These are phyloP conservation scores for Cystobasidium tubakii DNA, from an alignment of 768 basidiomycete genomes.

Conservation along the genomic window DNA sequence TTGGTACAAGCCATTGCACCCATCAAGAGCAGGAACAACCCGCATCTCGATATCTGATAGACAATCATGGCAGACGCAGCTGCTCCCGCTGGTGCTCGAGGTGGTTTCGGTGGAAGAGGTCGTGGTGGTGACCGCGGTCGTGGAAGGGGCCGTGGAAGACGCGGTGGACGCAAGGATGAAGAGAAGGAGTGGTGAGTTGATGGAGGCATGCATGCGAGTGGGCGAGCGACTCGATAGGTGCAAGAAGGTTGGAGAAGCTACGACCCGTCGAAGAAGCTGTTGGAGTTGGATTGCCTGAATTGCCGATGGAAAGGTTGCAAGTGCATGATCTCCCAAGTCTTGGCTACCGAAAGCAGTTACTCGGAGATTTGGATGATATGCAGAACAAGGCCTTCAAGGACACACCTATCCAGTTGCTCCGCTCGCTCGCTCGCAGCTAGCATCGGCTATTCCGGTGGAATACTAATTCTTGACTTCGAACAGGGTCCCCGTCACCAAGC, in stretches of 20 bases:
- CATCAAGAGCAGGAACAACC: constrained; percentile 1
- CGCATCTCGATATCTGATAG: not conserved
- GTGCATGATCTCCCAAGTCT: no score
- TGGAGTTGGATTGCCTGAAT: no score
- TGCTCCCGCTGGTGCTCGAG: constrained; percentile 66
- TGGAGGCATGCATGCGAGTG: not conserved
- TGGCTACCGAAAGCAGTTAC: no score
- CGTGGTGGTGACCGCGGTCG: constrained; percentile 49
- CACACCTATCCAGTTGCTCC: no score
- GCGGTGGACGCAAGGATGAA: constrained; percentile 97
- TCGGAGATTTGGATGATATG: no score
- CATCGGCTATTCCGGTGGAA: not conserved
- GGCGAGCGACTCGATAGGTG: not conserved
- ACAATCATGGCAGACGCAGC: constrained; percentile 50
- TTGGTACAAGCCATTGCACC: no score
- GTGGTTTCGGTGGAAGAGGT: constrained; percentile 77
- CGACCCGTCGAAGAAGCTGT: no score
- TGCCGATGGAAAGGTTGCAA: no score
- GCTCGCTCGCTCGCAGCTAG: not conserved
- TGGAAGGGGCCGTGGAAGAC: constrained; percentile 58
- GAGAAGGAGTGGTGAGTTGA: constrained; percentile 91
- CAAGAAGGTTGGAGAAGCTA: not conserved
- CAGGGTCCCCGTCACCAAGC: constrained; percentile 97
- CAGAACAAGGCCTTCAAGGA: no score
- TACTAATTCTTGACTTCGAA: not conserved